A percentile compares a stretch with the other conserved stretches of the same genome.
Evolutionary conservation across 1,284 basidiomycete genomes (phyloP).

Genomic region (Sanguinoderma infundibulare): DNA sequence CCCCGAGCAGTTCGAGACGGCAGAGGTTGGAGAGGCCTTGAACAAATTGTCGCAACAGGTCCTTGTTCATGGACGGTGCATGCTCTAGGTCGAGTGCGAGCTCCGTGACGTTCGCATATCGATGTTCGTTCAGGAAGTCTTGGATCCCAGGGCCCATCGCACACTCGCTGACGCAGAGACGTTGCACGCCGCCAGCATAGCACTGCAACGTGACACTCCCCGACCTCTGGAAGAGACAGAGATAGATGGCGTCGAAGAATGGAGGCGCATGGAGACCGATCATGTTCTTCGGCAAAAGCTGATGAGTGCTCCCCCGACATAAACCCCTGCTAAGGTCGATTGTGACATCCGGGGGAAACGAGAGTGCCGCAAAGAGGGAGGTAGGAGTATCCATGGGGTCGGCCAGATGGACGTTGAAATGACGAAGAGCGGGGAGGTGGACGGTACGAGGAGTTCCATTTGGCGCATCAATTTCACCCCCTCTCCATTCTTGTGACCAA

Average conservation of each 20-base stretch:
- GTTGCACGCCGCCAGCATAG: neutral
- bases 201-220: neutral
- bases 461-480: too few relatives aligned
- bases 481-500: neutral
- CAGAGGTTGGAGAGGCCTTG: neutral
- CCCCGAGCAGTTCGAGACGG: neutral
- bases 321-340: neutral
- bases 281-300: neutral
- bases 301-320: neutral
- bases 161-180: neutral
- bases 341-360: neutral
- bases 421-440: neutral
- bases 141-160: neutral
- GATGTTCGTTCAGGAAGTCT: neutral
- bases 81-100: neutral
- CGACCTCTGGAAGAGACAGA: neutral
- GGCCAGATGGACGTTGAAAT: neutral
- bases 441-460: neutral
- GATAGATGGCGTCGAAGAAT: neutral
- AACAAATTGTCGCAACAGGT: neutral
- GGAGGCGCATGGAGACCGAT: neutral
- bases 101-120: neutral
- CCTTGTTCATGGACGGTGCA: neutral
- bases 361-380: neutral
- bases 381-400: neutral